Conservation (phyloP, 768 basidiomycete genomes). For the Tulasnella calospora region DNA sequence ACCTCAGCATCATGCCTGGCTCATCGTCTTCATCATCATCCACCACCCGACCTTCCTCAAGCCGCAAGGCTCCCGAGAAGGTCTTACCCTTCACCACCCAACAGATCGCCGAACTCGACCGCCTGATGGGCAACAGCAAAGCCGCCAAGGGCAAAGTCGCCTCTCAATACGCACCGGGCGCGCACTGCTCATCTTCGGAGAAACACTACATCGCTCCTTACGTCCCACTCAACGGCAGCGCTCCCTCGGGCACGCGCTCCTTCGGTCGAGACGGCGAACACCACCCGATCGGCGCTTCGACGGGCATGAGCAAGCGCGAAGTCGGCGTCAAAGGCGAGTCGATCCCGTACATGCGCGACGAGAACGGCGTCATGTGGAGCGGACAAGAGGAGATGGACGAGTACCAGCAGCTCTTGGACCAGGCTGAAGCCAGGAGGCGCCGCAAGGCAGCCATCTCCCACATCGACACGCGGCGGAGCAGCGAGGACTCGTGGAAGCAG, state of each 20-base stretch:
- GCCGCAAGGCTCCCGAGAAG: slow-evolving; percentile 21
- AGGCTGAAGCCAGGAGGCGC: slow-evolving; percentile 1
- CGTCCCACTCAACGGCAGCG: slow-evolving; percentile 26
- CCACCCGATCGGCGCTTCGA: slow-evolving; percentile 14
- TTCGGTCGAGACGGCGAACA: slow-evolving; percentile 19
- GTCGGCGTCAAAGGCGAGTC: slow-evolving; percentile 13
- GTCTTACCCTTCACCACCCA: slow-evolving; percentile 19
- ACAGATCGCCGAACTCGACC: slow-evolving; percentile 21
- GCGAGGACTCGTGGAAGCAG: slow-evolving; percentile 11
- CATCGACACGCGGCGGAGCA: slow-evolving; percentile 4
- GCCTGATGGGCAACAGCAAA: slow-evolving; percentile 13
- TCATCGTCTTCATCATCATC: slow-evolving; percentile 6
- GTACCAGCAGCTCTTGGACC: slow-evolving; percentile 13
- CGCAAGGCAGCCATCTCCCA: background rate
- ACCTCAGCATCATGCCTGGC: background rate
- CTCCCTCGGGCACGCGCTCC: slow-evolving; percentile 19
- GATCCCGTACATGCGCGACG: slow-evolving; percentile 21
- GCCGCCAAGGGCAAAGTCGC: slow-evolving; percentile 21
- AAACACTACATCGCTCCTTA: slow-evolving; percentile 23
- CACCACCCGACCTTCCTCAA: background rate
- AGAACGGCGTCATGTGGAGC: slow-evolving; percentile 20
- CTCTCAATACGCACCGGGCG: background rate
- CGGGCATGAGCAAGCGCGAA: slow-evolving; percentile 11
- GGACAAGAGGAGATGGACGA: slow-evolving; percentile 24
- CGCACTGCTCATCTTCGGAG: background rate